phyloP scores from a whole-genome alignment of 768 basidiomycete genomes.

The Suillus plorans region DNA sequence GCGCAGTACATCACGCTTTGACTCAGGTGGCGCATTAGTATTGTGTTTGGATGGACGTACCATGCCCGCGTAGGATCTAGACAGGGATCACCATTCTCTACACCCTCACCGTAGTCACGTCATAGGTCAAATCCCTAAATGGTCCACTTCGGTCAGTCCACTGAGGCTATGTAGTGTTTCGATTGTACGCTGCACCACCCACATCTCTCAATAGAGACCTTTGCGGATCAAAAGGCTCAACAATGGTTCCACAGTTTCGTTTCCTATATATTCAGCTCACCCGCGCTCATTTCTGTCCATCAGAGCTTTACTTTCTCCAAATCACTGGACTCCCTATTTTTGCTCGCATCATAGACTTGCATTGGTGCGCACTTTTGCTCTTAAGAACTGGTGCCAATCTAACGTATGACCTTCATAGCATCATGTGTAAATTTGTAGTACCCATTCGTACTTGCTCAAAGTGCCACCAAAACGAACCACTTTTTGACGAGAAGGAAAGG shows the following conservation, averaged over 20 bases:
- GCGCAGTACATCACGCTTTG: not conserved
- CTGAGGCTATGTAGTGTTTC: not conserved
- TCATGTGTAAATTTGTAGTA: conserved; percentile 31
- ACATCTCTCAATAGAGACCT: not conserved
- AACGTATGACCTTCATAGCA: not conserved
- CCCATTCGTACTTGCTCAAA: conserved; percentile 33
- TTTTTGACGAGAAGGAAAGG: conserved; percentile 19
- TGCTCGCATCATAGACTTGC: not conserved
- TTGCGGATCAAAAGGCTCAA: not conserved
- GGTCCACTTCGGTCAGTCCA: not conserved
- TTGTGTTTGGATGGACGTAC: not conserved
- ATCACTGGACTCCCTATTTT: not conserved
- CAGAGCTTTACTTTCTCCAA: not conserved
- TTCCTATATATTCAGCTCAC: not conserved
- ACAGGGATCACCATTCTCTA: not conserved
- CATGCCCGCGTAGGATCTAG: not conserved
- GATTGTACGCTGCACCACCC: not conserved
- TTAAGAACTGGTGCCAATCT: not conserved
- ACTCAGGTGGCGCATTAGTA: not conserved
- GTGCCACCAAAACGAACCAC: conserved; percentile 24
- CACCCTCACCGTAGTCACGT: too few species aligned
- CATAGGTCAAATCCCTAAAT: not conserved
- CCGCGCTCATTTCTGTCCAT: too few species aligned
- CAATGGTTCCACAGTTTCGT: not conserved
- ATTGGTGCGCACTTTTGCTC: not conserved